Evolutionary conservation across 495 filamentous ascomycete species (phyloP), one percentile per base, ranked within the genome.

Genomic region (Sphaerosporella brunnea): DNA sequence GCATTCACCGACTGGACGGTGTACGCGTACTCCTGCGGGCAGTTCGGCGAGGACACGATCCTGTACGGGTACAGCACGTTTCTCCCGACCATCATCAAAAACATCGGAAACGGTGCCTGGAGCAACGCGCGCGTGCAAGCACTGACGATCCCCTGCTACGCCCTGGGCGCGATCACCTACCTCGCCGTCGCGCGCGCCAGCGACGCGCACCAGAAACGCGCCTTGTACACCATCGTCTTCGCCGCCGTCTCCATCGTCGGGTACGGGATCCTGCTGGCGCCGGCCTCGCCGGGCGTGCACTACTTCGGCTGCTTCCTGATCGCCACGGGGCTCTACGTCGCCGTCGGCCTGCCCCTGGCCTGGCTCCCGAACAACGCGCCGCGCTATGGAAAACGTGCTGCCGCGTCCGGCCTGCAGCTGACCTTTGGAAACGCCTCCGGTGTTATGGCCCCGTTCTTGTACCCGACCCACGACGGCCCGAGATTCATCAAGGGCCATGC

Each of bases 61-160:
- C 68, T 84, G 0, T 87, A 87, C 59, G 79, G 79, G 2, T 87
- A 74, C 61, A 75, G 71, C 51, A 83, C 78, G 1, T 87, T 87
- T 54, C 65, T 84, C 2, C 81, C 82, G 0, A 87, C 79, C 19
- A 85, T 87, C 53, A 84, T 87, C 63, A 64, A 73, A 23, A 75
- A 69, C 9, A 70, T 84, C 46, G 77, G 77, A 8, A 23, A 10
- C 10, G 18, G 13, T 1, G 55, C 65, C 13, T 84, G 77, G 71
- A 66, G 71, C 0, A 64, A 65, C 0, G 69, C 78, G 0, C 62
- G 80, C 47, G 68, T 80, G 15, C 82, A 87, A 61, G 71, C 79
- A 20, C 70, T 84, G n/a, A 85, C 80, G 0, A 80, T 87, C 35
- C 82, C 82, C 2, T 80, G 78, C 59, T 87, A 84, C 53, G 70